phyloP scores from a whole-genome alignment of 1,139 yeast species.

The Taiozyma sp. region DNA sequence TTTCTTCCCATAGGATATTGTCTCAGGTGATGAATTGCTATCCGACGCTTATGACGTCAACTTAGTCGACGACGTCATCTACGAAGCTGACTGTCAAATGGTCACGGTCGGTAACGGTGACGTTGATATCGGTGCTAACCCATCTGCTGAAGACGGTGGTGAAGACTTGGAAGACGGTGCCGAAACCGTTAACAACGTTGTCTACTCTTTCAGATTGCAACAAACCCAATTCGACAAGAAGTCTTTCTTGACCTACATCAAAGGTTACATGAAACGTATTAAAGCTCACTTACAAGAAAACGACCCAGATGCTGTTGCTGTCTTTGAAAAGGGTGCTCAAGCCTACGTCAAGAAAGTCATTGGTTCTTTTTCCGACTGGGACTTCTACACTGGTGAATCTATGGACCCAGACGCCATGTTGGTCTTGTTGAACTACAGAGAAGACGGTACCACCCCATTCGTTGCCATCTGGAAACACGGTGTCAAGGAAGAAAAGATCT shows the following conservation, averaged over 20 bases:
- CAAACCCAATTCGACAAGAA: conserved; percentile 96
- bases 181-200: conserved; percentile 95
- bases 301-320: conserved; percentile 80
- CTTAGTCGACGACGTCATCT: conserved; percentile 84
- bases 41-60: conserved; percentile 94
- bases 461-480: conserved; percentile 99
- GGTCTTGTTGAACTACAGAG: conserved; percentile 98
- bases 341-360: conserved; percentile 94
- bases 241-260: conserved; percentile 91
- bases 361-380: conserved; percentile 97
- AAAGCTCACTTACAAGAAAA: conserved; percentile 85
- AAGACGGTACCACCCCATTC: conserved; percentile 97
- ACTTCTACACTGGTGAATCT: conserved; percentile 98
- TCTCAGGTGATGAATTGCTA: conserved; percentile 93
- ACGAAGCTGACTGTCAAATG: conserved; percentile 96
- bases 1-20: conserved; percentile 47
- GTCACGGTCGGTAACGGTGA: conserved; percentile 85
- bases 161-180: conserved; percentile 82
- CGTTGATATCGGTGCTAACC: conserved; percentile 98
- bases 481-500: conserved; percentile 82
- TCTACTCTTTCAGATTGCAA: conserved; percentile 97
- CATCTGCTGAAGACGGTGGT: conserved; percentile 93
- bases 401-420: conserved; percentile 99
- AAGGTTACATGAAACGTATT: conserved; percentile 97
- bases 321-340: conserved; percentile 95